Evolutionary conservation across 2,329 filamentous ascomycete genomes (phyloP).

Genomic region (Lachnellula cervina): DNA sequence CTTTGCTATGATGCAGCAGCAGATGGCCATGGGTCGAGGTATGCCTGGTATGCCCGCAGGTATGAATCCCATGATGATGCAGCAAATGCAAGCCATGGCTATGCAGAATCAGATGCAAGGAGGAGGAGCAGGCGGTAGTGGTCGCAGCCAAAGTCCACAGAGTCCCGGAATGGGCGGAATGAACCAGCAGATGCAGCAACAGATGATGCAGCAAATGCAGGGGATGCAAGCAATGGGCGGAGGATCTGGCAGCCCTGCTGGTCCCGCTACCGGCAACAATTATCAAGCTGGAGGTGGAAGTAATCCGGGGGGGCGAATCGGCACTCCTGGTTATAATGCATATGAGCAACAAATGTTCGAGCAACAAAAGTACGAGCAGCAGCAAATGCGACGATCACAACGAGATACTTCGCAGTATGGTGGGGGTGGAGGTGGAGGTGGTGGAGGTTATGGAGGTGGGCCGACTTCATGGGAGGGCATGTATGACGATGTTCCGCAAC

Average conservation of each 20-base stretch:
- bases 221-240: slow-evolving; percentile 39
- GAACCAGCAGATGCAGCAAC: slow-evolving; percentile 50
- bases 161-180: slow-evolving; percentile 28
- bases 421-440: slow-evolving; percentile 35
- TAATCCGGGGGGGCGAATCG: slow-evolving; percentile 39
- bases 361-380: slow-evolving; percentile 73
- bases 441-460: slow-evolving; percentile 51
- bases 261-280: slow-evolving; percentile 29
- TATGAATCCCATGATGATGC: slow-evolving; percentile 75
- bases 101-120: slow-evolving; percentile 37
- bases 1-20: slow-evolving; percentile 90
- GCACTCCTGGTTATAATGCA: slow-evolving; percentile 44
- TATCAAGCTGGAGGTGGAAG: slow-evolving; percentile 30
- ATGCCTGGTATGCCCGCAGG: slow-evolving; percentile 60
- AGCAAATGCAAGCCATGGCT: slow-evolving; percentile 55
- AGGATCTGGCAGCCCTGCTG: slow-evolving; percentile 13
- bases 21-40: slow-evolving; percentile 70
- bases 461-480: slow-evolving; percentile 95
- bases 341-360: slow-evolving; percentile 72
- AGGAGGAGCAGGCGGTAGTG: slow-evolving; percentile 12
- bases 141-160: slow-evolving; percentile 31
- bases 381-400: slow-evolving; percentile 46
- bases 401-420: slow-evolving; percentile 30
- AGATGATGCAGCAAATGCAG: slow-evolving; percentile 46
- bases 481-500: slow-evolving; percentile 93